Evolutionary conservation across 2,329 filamentous ascomycete species (phyloP), one percentile per base, ranked within the genome.

Genomic region (Clonostachys chloroleuca): DNA sequence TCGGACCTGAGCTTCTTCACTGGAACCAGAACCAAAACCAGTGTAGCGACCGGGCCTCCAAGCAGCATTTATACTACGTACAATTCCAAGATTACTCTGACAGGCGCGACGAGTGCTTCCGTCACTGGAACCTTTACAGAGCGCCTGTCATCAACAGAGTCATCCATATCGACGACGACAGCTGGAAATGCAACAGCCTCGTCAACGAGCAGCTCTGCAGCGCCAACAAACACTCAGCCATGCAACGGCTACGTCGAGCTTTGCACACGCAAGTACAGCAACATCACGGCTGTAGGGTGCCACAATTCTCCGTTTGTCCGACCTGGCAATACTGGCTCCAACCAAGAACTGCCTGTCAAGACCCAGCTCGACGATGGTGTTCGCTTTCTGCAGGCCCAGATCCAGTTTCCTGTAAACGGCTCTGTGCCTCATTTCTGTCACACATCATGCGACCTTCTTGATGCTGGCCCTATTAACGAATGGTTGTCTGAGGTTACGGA

Each of bases 231-330:
- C 64, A 92, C 87, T 0, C 82, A 83, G 49, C 83, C 87, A 5
- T 95, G 89, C 74, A 95, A 95, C 66, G 83, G 83, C 62, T 83
- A 88, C 55, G 68, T 85, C 20, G 87, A 92, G 65, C 83, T 94
- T 57, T 95, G 89, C 70, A 68, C 67, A 6, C 80, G 88, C 49
- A 84, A 81, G 56, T 95, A 91, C 66, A 83, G 85, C 73, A 92
- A 94, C 63, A 85, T 94, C 64, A 92, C 88, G 48, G 76, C 87
- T 57, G 79, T 95, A 2, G 83, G 80, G 17, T 83, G 84, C 16
- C 89, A 95, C 69, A 95, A 95, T 70, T 89, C 87, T 40, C 87
- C 88, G 12, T 95, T 95, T 61, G 76, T 84, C 39, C 73, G 78
- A 9, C 62, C 74, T 14, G 86, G 86, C 55, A 92, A 87, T 63